Conservation (phyloP, 495 filamentous ascomycete genomes). For the Elasticomyces elasticus region DNA sequence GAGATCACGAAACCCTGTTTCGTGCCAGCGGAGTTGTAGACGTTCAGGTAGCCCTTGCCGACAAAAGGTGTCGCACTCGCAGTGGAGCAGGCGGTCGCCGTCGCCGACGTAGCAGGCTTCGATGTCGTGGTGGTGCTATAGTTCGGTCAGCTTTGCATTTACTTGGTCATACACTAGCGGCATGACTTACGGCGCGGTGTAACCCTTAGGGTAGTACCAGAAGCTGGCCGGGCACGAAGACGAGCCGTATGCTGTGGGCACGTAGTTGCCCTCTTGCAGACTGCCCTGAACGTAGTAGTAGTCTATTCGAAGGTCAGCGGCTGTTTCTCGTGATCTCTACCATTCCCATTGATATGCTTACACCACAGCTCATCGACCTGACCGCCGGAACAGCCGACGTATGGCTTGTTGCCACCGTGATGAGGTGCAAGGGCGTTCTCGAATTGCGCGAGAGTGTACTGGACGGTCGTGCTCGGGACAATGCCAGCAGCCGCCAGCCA, state of each 20-base stretch:
- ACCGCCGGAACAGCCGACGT: conserved; percentile 52
- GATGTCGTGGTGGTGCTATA: conserved; percentile 17
- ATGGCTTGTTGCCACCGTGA: conserved; percentile 57
- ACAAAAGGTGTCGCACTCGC: conserved; percentile 30
- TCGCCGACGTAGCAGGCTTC: conserved; percentile 25
- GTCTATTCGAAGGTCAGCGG: too few species aligned
- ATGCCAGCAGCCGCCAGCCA: conserved; percentile 50
- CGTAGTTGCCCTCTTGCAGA: conserved; percentile 64
- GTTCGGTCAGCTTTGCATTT: neutral
- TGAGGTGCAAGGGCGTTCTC: conserved; percentile 46
- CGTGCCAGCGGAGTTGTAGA: conserved; percentile 34
- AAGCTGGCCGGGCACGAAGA: conserved; percentile 56
- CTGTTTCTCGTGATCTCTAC: too few species aligned
- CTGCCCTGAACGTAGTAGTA: conserved; percentile 69
- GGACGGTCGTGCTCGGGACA: conserved; percentile 45
- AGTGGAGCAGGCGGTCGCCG: neutral
- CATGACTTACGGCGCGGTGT: neutral
- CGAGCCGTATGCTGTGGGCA: conserved; percentile 51
- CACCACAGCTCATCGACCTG: conserved; percentile 66
- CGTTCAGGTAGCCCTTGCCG: conserved; percentile 52
- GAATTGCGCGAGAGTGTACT: conserved; percentile 55
- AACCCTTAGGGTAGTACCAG: conserved; percentile 53
- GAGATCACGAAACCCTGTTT: conserved; percentile 58
- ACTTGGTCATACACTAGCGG: neutral
- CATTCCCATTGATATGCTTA: too few species aligned